Evolutionary conservation across 768 basidiomycete species (phyloP), one percentile per base, ranked within the genome.

Genomic region (Pholiota molesta): DNA sequence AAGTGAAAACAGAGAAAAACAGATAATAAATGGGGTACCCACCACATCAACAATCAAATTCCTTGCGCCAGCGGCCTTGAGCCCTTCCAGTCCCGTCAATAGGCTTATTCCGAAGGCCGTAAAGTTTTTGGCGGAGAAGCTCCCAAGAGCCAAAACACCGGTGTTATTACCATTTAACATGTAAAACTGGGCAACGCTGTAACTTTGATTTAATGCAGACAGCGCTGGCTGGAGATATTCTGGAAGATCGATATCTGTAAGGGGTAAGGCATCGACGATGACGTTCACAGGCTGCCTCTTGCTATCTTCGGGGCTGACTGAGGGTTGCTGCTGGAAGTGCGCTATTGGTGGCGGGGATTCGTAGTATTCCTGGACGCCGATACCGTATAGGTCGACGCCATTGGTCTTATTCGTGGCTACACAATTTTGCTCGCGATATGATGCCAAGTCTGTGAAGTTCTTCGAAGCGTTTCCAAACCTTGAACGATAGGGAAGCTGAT

Each of bases 21-120:
- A 54, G 44, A 40, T 11, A 44, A 59, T 23, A 14, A 37, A 59
- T 21, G 52, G 40, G 35, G 31, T 28, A 73, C 80, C 39, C 63
- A 84, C 83, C 65, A 87, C 81, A 74, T 88, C 86, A 28, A 88
- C 83, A 52, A 89, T 79, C 40, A 89, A 71, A 59, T 78, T 79
- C 17, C 77, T 79, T 3, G 82, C 84, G 23, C 86, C 86, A 56
- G 70, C 58, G 26, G 67, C 67, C 68, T 80, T 86, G 64, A 87
- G 68, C 14, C 75, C 78, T 55, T 77, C 66, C 62, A 87, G 66
- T 10, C 86, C 86, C 17, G 73, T 68, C 52, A 87, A 60, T 52
- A 89, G 65, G 39, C 77, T 75, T 35, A 68, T 61, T 57, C 80
- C 74, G 64, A 86, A 82, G 7, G 61, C 61, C 33, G 71, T 71